Conservation (phyloP, 2,329 filamentous ascomycete genomes). For the Endothia cerciana region DNA sequence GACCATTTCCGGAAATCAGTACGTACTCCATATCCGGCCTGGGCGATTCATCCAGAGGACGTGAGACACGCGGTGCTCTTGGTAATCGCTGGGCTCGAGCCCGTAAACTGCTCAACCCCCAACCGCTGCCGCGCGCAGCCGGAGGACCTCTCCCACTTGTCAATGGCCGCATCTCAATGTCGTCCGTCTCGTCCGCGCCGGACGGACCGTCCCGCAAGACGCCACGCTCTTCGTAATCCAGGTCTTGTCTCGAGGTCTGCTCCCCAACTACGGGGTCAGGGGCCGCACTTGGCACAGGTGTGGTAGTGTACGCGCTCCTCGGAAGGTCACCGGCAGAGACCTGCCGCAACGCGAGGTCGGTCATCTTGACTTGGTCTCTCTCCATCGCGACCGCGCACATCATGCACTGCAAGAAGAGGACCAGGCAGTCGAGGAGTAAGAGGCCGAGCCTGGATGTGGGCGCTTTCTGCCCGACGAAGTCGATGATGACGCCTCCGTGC, state of each 20-base stretch:
- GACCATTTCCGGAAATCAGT: constrained; percentile 58
- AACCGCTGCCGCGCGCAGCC: constrained; percentile 32
- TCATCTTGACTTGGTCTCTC: constrained; percentile 58
- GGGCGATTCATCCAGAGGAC: constrained; percentile 34
- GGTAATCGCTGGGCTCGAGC: constrained; percentile 27
- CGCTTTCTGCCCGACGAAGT: constrained; percentile 69
- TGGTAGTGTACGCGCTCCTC: constrained; percentile 27
- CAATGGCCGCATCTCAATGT: constrained; percentile 51
- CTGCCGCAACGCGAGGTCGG: constrained; percentile 42
- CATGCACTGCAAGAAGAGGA: constrained; percentile 62
- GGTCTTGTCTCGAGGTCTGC: constrained; percentile 46
- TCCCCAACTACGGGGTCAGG: constrained; percentile 23
- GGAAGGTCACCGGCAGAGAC: constrained; percentile 25
- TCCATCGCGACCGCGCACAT: constrained; percentile 68
- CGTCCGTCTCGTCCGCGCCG: constrained; percentile 43
- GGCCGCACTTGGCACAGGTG: constrained; percentile 32
- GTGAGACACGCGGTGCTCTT: constrained; percentile 31
- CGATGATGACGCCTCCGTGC: constrained; percentile 68
- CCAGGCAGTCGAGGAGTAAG: constrained; percentile 57
- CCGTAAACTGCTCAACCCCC: constrained; percentile 24
- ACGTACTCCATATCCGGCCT: constrained; percentile 50
- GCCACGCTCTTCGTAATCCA: constrained; percentile 62
- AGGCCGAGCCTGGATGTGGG: constrained; percentile 61
- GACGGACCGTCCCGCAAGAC: constrained; percentile 46
- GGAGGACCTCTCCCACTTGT: constrained; percentile 14